Conservation (phyloP, 495 filamentous ascomycete genomes). For the Aspergillus steynii region DNA sequence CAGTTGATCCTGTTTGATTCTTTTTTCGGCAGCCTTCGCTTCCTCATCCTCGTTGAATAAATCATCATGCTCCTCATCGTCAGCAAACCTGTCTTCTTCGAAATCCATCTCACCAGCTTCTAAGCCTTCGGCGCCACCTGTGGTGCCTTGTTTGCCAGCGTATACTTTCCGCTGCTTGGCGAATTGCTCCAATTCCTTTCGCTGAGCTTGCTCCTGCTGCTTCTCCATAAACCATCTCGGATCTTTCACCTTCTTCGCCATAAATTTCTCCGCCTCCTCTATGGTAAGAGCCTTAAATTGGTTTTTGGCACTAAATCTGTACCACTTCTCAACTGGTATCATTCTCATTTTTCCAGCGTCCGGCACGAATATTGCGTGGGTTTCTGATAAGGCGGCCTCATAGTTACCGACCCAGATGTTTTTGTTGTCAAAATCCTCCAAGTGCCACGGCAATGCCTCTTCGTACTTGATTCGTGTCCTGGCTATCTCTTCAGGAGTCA, state of each 20-base stretch:
- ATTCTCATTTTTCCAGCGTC: slow-evolving; percentile 68
- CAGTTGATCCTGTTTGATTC: slow-evolving; percentile 84
- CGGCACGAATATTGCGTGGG: slow-evolving; percentile 71
- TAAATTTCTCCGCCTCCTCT: slow-evolving; percentile 81
- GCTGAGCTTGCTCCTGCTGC: slow-evolving; percentile 47
- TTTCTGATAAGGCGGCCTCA: slow-evolving; percentile 78
- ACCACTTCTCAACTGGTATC: slow-evolving; percentile 92
- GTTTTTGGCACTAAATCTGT: slow-evolving; percentile 82
- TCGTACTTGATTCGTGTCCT: slow-evolving; percentile 83
- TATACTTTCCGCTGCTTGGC: slow-evolving; percentile 48
- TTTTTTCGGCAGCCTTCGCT: slow-evolving; percentile 78
- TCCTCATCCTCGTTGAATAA: slow-evolving; percentile 87
- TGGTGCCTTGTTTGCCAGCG: slow-evolving; percentile 40
- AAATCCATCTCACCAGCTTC: slow-evolving; percentile 62
- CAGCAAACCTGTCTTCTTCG: slow-evolving; percentile 69
- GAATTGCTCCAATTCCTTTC: slow-evolving; percentile 52
- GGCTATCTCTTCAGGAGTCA: slow-evolving; percentile 80
- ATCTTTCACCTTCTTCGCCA: slow-evolving; percentile 70
- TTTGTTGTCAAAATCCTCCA: slow-evolving; percentile 94
- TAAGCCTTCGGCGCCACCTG: slow-evolving; percentile 47
- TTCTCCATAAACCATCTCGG: slow-evolving; percentile 79
- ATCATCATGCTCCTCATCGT: slow-evolving; percentile 84
- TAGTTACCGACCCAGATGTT: slow-evolving; percentile 92
- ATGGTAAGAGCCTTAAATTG: slow-evolving; percentile 77
- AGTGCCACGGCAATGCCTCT: slow-evolving; percentile 91